Evolutionary conservation across 1,139 yeast genomes (phyloP).

Genomic region (Groenewaldozyma auringiensis): DNA sequence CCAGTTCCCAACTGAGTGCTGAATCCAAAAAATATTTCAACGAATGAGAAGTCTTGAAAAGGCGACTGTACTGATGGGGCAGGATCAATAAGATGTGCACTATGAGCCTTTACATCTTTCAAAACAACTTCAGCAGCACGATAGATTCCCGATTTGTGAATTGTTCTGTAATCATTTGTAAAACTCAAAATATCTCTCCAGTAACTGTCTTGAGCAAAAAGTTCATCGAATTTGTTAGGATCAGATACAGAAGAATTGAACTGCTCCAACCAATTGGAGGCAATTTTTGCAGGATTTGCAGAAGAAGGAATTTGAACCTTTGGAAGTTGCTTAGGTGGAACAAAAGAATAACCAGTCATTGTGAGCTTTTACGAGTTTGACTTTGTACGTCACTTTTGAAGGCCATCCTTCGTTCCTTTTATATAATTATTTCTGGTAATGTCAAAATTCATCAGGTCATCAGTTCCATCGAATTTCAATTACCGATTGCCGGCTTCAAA

Average conservation of each 20-base stretch:
- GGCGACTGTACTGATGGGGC: conserved; percentile 9
- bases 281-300: no score
- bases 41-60: conserved; percentile 12
- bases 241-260: conserved; percentile 14
- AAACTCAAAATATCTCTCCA: conserved; percentile 21
- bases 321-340: neutral
- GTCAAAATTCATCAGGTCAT: no score
- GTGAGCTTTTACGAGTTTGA: neutral
- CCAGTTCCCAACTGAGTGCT: conserved; percentile 12
- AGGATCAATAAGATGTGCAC: conserved; percentile 4
- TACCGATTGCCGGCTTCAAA: no score
- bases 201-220: conserved; percentile 13
- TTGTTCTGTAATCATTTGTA: conserved; percentile 19
- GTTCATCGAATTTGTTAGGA: conserved; percentile 12
- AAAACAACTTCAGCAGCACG: conserved; percentile 19
- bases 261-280: conserved; percentile 4
- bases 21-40: conserved; percentile 15
- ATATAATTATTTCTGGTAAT: no score
- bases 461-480: no score
- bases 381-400: no score
- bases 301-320: no score
- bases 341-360: neutral
- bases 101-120: conserved; percentile 2
- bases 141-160: conserved; percentile 16
- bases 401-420: no score